These are phyloP conservation scores for Fusarium torreyae DNA, from an alignment of 2,329 filamentous ascomycete species.

Conservation along the genomic window DNA sequence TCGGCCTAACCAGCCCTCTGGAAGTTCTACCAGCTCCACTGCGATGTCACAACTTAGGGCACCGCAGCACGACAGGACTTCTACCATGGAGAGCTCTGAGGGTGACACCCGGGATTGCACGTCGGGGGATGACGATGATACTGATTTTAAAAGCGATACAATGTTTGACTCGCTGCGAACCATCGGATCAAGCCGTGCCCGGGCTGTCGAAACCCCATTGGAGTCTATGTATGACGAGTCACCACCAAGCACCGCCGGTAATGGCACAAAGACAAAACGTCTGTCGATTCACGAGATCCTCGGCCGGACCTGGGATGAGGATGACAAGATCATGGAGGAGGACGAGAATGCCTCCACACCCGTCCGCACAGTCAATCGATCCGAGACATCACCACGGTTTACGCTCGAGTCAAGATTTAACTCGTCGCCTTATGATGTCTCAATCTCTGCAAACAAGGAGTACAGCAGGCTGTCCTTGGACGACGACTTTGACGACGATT, in stretches of 20 bases:
- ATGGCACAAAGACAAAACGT: conserved; percentile 68
- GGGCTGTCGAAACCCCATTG: conserved; percentile 78
- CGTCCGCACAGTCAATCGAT: conserved; percentile 57
- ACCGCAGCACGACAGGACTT: conserved; percentile 58
- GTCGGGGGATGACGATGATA: conserved; percentile 83
- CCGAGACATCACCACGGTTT: conserved; percentile 50
- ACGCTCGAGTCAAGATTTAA: conserved; percentile 52
- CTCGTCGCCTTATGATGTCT: conserved; percentile 53
- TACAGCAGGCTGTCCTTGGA: conserved; percentile 70
- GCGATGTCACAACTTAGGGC: conserved; percentile 58
- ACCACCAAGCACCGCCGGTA: conserved; percentile 71
- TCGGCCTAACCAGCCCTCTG: conserved; percentile 61
- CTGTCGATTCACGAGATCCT: conserved; percentile 73
- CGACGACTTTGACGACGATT: conserved; percentile 75
- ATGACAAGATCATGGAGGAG: conserved; percentile 73
- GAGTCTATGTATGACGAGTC: conserved; percentile 89
- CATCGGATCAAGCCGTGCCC: conserved; percentile 75
- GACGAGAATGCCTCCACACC: conserved; percentile 71
- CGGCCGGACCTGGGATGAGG: conserved; percentile 68
- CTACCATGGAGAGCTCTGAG: conserved; percentile 79
- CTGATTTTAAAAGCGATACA: conserved; percentile 84
- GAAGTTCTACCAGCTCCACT: conserved; percentile 60
- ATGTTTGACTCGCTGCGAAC: conserved; percentile 84
- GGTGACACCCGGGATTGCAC: conserved; percentile 74
- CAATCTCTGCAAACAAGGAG: conserved; percentile 56